phyloP scores from a whole-genome alignment of 2,329 filamentous ascomycete genomes.

The Ramularia endophylla region DNA sequence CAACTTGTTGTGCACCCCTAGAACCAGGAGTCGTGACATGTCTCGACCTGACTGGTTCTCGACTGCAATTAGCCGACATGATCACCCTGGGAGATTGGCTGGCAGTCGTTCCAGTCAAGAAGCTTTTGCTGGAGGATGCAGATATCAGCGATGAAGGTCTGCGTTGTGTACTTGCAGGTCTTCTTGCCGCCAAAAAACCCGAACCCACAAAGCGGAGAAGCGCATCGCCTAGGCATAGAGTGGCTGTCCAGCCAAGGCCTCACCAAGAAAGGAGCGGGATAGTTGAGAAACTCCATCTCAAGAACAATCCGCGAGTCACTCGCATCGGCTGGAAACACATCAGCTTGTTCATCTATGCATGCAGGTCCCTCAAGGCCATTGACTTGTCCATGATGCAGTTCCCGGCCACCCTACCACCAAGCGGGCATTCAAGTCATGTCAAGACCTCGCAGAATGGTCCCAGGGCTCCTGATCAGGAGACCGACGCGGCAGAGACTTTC shows the following conservation, averaged over 20 bases:
- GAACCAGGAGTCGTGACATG: conserved; percentile 72
- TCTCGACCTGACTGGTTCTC: conserved; percentile 78
- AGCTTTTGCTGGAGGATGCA: conserved; percentile 80
- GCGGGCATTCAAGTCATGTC: conserved; percentile 15
- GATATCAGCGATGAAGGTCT: conserved; percentile 82
- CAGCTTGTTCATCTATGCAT: conserved; percentile 84
- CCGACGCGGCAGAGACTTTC: conserved; percentile 60
- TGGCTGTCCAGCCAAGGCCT: conserved; percentile 16
- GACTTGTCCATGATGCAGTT: conserved; percentile 84
- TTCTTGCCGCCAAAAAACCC: conserved; percentile 71
- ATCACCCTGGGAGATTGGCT: conserved; percentile 89
- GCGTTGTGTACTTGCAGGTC: conserved; percentile 75
- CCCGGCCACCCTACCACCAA: conserved; percentile 43
- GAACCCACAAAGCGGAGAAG: conserved; percentile 35
- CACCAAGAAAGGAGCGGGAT: conserved; percentile 57
- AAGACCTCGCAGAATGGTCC: conserved; percentile 21
- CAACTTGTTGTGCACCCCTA: conserved; percentile 57
- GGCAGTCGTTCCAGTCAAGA: conserved; percentile 84
- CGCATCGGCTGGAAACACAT: conserved; percentile 88
- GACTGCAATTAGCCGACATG: conserved; percentile 75
- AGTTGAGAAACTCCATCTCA: conserved; percentile 79
- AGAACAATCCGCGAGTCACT: conserved; percentile 81
- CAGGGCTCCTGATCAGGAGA: conserved; percentile 23
- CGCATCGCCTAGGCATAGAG: conserved; percentile 24
- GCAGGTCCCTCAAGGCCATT: conserved; percentile 74